Evolutionary conservation across 1,139 yeast species (phyloP).

Genomic region (Arxiozyma slooffiae): DNA sequence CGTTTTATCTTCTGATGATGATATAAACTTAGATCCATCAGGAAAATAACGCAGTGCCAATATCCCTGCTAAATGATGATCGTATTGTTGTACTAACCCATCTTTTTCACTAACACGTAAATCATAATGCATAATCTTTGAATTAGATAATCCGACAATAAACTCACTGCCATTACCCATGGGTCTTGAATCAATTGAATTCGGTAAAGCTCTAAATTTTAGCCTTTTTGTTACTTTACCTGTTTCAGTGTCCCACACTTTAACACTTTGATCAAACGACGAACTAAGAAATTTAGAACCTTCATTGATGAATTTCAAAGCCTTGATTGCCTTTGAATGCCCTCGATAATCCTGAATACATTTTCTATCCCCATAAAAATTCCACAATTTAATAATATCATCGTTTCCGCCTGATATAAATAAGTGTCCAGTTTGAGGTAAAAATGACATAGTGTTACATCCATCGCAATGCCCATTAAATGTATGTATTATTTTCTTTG

Average conservation of each 20-base stretch:
- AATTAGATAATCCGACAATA: slow-evolving; percentile 60
- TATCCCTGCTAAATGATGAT: slow-evolving; percentile 71
- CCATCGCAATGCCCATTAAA: slow-evolving; percentile 61
- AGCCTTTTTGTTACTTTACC: slow-evolving; percentile 48
- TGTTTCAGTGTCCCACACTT: slow-evolving; percentile 72
- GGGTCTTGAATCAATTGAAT: slow-evolving; percentile 57
- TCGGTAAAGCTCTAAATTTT: slow-evolving; percentile 43
- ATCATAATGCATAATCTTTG: slow-evolving; percentile 63
- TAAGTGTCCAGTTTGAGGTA: slow-evolving; percentile 68
- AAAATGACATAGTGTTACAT: slow-evolving; percentile 49
- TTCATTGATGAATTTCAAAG: slow-evolving; percentile 42
- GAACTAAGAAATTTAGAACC: slow-evolving; percentile 65
- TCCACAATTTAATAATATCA: slow-evolving; percentile 58
- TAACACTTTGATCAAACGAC: slow-evolving; percentile 55
- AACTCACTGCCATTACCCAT: slow-evolving; percentile 41
- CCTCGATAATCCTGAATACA: slow-evolving; percentile 61
- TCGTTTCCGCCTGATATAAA: slow-evolving; percentile 76
- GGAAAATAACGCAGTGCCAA: slow-evolving; percentile 54
- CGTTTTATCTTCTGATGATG: slow-evolving; percentile 78
- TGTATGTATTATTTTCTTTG: slow-evolving; percentile 49
- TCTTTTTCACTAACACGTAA: slow-evolving; percentile 33
- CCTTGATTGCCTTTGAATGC: slow-evolving; percentile 59
- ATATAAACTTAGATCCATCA: slow-evolving; percentile 49
- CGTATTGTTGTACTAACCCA: slow-evolving; percentile 55
- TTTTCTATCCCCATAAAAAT: slow-evolving; percentile 47